Evolutionary conservation across 106 monocot species (phyloP).

Genomic region (Dioscorea dumetorum): DNA sequence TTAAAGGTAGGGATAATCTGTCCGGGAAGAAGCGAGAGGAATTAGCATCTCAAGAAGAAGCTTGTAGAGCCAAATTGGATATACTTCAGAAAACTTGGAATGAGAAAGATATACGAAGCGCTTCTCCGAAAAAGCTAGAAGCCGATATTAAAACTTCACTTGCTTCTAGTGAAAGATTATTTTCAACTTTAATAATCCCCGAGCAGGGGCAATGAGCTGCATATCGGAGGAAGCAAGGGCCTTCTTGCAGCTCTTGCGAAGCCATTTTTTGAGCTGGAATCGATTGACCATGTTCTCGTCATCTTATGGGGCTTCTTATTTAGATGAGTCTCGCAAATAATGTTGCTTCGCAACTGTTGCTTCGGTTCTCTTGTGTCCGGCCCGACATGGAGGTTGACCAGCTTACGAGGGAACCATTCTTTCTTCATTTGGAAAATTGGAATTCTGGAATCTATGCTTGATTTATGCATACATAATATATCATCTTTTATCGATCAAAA

Average conservation of each 20-base stretch:
- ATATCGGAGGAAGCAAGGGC: constrained; percentile 37
- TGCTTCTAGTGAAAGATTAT: constrained; percentile 48
- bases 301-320: constrained; percentile 29
- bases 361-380: constrained; percentile 44
- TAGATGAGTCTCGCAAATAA: constrained; percentile 17
- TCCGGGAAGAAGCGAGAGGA: constrained; percentile 99
- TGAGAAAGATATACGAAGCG: constrained; percentile 53
- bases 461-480: constrained; percentile 76
- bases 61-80: constrained; percentile 79
- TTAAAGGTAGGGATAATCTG: constrained; percentile 65
- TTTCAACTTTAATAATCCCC: constrained; percentile 47
- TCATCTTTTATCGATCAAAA: constrained; percentile 71
- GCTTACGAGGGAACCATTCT: constrained; percentile 49
- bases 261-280: constrained; percentile 70
- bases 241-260: constrained; percentile 60
- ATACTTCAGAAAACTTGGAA: constrained; percentile 80
- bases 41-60: constrained; percentile 83
- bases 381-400: constrained; percentile 45
- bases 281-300: constrained; percentile 51
- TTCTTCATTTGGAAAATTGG: constrained; percentile 94
- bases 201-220: constrained; percentile 32
- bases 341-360: constrained; percentile 21
- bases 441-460: constrained; percentile 68
- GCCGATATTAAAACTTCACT: constrained; percentile 51
- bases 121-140: constrained; percentile 67